Evolutionary conservation across 2,329 filamentous ascomycete genomes (phyloP).

Genomic region (Elsinoe australis): DNA sequence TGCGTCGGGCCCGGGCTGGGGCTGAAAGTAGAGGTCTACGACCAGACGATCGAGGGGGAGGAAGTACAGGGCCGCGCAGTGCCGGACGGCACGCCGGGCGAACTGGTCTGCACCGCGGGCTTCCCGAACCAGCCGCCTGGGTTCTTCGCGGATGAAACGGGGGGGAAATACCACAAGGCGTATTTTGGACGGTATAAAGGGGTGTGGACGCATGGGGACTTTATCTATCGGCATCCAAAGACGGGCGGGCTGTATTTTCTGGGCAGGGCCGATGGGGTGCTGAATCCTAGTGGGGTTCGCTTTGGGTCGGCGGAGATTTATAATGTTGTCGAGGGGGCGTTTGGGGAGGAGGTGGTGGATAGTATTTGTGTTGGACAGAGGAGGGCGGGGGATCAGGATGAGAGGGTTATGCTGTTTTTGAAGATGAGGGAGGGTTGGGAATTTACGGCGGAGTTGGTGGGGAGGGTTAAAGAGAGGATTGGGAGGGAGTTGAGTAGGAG

Average conservation of each 20-base stretch:
- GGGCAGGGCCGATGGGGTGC: conserved; percentile 66
- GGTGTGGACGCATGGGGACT: conserved; percentile 80
- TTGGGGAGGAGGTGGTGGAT: conserved; percentile 57
- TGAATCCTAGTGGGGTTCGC: conserved; percentile 70
- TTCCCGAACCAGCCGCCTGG: conserved; percentile 67
- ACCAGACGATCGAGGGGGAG: conserved; percentile 41
- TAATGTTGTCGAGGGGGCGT: conserved; percentile 59
- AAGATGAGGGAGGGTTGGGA: conserved; percentile 51
- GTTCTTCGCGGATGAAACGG: conserved; percentile 40
- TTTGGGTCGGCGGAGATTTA: conserved; percentile 80
- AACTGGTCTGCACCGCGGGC: conserved; percentile 60
- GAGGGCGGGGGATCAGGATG: conserved; percentile 51
- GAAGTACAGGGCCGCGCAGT: conserved; percentile 45
- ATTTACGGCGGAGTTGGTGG: conserved; percentile 50
- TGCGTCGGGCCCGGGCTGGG: conserved; percentile 49
- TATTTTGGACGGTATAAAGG: conserved; percentile 41
- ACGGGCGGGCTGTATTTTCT: conserved; percentile 61
- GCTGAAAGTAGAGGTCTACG: conserved; percentile 53
- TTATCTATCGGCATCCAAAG: conserved; percentile 60
- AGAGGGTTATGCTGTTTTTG: conserved; percentile 53
- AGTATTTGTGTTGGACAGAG: conserved; percentile 75
- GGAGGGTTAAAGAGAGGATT: conserved; percentile 57
- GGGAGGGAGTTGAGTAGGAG: conserved; percentile 58
- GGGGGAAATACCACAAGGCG: conserved; percentile 38
- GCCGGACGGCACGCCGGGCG: conserved; percentile 60